Percentiles rank a stretch among this genome's conserved stretches.
phyloP scores from a whole-genome alignment of 2,329 filamentous ascomycete genomes.

The Cladosporium sp. region DNA sequence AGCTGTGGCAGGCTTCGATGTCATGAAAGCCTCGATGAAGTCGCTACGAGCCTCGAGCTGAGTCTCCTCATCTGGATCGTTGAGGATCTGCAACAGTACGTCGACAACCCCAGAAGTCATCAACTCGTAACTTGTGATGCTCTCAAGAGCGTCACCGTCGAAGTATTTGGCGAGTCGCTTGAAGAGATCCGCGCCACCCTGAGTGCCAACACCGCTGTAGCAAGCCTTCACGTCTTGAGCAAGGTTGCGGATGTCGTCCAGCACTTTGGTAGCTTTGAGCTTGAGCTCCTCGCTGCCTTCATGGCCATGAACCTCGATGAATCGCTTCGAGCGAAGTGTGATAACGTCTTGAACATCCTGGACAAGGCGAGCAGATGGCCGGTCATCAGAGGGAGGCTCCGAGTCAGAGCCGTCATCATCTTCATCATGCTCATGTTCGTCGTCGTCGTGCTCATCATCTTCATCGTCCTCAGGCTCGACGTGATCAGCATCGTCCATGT shows the following conservation, averaged over 20 bases:
- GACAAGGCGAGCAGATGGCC: constrained; percentile 35
- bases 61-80: constrained; percentile 63
- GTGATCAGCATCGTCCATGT: constrained; percentile 48
- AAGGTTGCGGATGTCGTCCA: constrained; percentile 70
- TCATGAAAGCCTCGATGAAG: constrained; percentile 93
- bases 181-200: constrained; percentile 67
- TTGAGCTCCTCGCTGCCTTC: constrained; percentile 74
- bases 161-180: constrained; percentile 78
- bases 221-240: constrained; percentile 71
- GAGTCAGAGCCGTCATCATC: constrained; percentile 46
- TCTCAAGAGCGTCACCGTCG: constrained; percentile 83
- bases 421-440: constrained; percentile 32
- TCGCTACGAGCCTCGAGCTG: constrained; percentile 69
- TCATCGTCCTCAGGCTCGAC: constrained; percentile 31
- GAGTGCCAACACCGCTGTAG: constrained; percentile 55
- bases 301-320: constrained; percentile 80
- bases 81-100: constrained; percentile 79
- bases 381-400: constrained; percentile 47
- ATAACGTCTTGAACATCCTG: constrained; percentile 70
- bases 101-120: constrained; percentile 88
- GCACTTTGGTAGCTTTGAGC: constrained; percentile 74
- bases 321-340: constrained; percentile 74
- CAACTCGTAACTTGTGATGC: constrained; percentile 92
- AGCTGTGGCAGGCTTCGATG: constrained; percentile 61
- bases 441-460: constrained; percentile 25